Percentiles rank a stretch among this genome's conserved stretches.
Conservation (phyloP, 225 moss, liverwort and hornwort species). For the Physcomitrellopsis africana region DNA sequence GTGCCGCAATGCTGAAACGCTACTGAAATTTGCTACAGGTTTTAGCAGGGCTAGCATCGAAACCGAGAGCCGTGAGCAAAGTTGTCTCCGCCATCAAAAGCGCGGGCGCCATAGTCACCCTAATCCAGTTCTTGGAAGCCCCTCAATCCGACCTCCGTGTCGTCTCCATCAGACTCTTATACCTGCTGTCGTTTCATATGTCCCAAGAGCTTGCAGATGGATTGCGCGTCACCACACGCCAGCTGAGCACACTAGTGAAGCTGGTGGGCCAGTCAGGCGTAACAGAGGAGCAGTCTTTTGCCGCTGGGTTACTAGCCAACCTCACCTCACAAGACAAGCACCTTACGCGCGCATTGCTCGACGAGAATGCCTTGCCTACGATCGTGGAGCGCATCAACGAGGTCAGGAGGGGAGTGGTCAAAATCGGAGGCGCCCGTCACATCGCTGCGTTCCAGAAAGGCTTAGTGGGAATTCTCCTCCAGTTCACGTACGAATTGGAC, state of each 20-base stretch:
- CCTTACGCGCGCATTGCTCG: conserved; percentile 56
- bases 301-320: conserved; percentile 51
- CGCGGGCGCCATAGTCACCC: conserved; percentile 62
- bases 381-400: conserved; percentile 53
- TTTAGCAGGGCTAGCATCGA: conserved; percentile 78
- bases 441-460: conserved; percentile 61
- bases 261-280: conserved; percentile 44
- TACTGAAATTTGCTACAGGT: conserved; percentile 35
- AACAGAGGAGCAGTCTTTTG: conserved; percentile 57
- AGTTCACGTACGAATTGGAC: conserved; percentile 56
- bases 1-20: background rate
- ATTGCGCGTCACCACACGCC: conserved; percentile 57
- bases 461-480: conserved; percentile 58
- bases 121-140: conserved; percentile 68
- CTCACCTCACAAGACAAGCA: conserved; percentile 48
- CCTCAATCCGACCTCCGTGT: conserved; percentile 54
- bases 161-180: conserved; percentile 47
- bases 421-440: conserved; percentile 54
- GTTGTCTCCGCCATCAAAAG: conserved; percentile 85
- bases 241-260: conserved; percentile 56
- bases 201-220: conserved; percentile 68
- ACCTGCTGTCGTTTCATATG: conserved; percentile 61
- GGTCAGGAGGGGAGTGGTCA: conserved; percentile 49
- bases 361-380: conserved; percentile 46
- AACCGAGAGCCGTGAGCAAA: conserved; percentile 54